phyloP scores from a whole-genome alignment of 179 eudicot species.

The Amaranthus tricolor region DNA sequence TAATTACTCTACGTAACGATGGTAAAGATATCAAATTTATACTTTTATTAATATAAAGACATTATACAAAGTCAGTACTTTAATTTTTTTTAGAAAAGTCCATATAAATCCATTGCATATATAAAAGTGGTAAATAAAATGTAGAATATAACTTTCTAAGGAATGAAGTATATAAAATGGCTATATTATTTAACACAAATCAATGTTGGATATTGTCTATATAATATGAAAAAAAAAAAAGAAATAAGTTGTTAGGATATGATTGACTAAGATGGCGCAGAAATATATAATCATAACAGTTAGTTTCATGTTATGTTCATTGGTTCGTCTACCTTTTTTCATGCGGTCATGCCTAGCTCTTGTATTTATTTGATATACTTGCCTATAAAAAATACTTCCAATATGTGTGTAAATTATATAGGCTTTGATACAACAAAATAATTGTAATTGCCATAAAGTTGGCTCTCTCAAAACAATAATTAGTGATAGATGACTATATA shows the following conservation, averaged over 20 bases:
- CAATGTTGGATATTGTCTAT: too few relatives aligned
- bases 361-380: neutral
- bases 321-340: constrained; percentile 10
- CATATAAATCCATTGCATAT: too few relatives aligned
- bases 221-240: neutral
- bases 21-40: too few relatives aligned
- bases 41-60: too few relatives aligned
- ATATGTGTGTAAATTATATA: neutral
- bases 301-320: constrained; percentile 22
- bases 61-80: too few relatives aligned
- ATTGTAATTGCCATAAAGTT: constrained; percentile 21
- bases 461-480: constrained; percentile 10
- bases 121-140: too few relatives aligned
- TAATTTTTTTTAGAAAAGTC: too few relatives aligned
- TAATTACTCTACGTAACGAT: too few relatives aligned
- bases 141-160: too few relatives aligned
- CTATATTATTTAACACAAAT: too few relatives aligned
- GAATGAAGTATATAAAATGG: too few relatives aligned
- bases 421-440: neutral
- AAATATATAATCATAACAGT: constrained; percentile 28
- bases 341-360: neutral
- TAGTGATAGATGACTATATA: neutral
- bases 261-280: constrained; percentile 29
- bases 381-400: neutral
- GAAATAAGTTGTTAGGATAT: constrained; percentile 16